Evolutionary conservation across 2,329 filamentous ascomycete species (phyloP).

Genomic region (Aspergillus alliaceus): DNA sequence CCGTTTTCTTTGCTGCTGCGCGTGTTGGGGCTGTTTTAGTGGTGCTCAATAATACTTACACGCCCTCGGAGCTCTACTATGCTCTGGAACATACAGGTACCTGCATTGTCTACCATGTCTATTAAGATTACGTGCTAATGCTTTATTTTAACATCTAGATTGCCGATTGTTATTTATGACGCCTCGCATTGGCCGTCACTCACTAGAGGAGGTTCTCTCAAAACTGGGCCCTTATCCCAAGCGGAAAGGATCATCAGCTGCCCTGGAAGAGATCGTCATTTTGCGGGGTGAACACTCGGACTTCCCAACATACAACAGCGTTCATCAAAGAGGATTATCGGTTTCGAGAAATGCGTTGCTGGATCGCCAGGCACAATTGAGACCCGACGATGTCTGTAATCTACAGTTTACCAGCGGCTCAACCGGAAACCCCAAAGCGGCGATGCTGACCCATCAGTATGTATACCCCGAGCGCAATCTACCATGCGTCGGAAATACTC

Average conservation of each 20-base stretch:
- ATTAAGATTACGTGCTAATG: constrained; percentile 1
- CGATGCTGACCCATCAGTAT: constrained; percentile 71
- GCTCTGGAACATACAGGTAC: constrained; percentile 69
- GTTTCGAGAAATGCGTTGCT: constrained; percentile 54
- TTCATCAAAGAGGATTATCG: constrained; percentile 54
- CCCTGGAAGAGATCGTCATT: constrained; percentile 57
- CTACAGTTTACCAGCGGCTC: constrained; percentile 76
- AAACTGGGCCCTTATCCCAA: constrained; percentile 47
- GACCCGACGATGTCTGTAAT: constrained; percentile 69
- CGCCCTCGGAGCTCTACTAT: constrained; percentile 68
- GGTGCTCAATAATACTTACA: constrained; percentile 82
- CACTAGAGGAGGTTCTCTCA: constrained; percentile 61
- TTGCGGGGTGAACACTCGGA: constrained; percentile 55
- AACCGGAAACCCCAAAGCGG: constrained; percentile 70
- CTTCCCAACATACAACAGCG: constrained; percentile 61
- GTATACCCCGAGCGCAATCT: constrained; percentile 11
- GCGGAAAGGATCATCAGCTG: constrained; percentile 33
- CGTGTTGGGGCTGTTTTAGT: constrained; percentile 68
- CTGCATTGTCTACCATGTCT: constrained; percentile 8
- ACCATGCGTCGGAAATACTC: background rate
- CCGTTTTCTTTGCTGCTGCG: constrained; percentile 71
- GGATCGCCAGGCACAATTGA: constrained; percentile 55
- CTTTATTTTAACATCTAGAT: constrained; percentile 43
- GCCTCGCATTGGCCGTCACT: constrained; percentile 64
- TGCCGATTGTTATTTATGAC: constrained; percentile 75